A percentile compares a stretch with the other conserved stretches of the same genome.
phyloP scores from a whole-genome alignment of 331 rosid species.

The Malus hybrid region DNA sequence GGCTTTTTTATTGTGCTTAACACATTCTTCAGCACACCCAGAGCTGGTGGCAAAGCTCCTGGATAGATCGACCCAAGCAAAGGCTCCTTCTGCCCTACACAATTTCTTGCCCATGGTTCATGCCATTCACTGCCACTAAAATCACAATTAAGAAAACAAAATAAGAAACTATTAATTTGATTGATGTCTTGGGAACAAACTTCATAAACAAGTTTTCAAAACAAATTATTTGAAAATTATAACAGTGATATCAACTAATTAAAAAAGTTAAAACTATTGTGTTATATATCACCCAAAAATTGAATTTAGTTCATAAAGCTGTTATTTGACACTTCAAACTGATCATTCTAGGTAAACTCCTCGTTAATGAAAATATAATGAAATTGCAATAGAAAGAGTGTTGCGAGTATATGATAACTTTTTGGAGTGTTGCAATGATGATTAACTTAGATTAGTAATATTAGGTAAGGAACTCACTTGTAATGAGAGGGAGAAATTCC shows the following conservation, averaged over 20 bases:
- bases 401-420: too few species aligned
- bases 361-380: too few species aligned
- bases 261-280: too few species aligned
- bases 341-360: too few species aligned
- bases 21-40: constrained; percentile 55
- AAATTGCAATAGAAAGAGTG: too few species aligned
- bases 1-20: constrained; percentile 48
- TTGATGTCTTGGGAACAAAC: background rate
- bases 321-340: too few species aligned
- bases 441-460: too few species aligned
- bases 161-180: background rate
- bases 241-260: too few species aligned
- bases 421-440: too few species aligned
- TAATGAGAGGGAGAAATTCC: constrained; percentile 98
- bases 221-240: too few species aligned
- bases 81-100: constrained; percentile 45
- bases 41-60: constrained; percentile 57
- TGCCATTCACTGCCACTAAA: constrained; percentile 65
- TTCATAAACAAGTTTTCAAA: background rate
- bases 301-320: too few species aligned
- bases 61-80: constrained; percentile 57
- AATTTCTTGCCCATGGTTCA: constrained; percentile 60
- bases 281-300: too few species aligned
- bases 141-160: background rate
- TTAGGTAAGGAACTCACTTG: constrained; percentile 42